phyloP scores from a whole-genome alignment of 163 green algal species.

The Chlorella variabilis region DNA sequence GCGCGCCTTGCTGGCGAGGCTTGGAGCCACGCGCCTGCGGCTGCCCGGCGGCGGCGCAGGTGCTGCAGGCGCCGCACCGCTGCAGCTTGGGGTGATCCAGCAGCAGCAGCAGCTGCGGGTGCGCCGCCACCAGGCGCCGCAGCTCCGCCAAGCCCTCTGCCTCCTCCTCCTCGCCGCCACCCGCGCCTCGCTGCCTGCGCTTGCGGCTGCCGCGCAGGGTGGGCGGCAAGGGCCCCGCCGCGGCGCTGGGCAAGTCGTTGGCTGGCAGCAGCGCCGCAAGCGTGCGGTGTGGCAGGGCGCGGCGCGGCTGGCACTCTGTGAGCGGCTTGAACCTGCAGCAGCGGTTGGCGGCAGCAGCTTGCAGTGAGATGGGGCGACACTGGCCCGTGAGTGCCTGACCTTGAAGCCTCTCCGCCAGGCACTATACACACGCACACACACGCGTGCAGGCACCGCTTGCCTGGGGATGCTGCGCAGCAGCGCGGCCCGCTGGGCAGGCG shows the following conservation, averaged over 20 bases:
- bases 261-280: slow-evolving; percentile 13
- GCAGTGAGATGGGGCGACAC: too few relatives aligned
- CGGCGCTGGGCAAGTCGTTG: not conserved
- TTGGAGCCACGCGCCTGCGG: too few relatives aligned
- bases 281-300: not conserved
- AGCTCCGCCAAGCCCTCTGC: slow-evolving; percentile 1
- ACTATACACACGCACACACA: not conserved
- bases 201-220: not conserved
- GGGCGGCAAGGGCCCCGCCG: not conserved
- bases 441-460: not conserved
- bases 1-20: not conserved
- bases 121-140: slow-evolving; percentile 10
- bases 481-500: not conserved
- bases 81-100: slow-evolving; percentile 9
- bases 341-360: too few relatives aligned
- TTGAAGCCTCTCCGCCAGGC: too few relatives aligned
- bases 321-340: slow-evolving; percentile 5
- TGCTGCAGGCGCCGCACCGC: slow-evolving; percentile 9
- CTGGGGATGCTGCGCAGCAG: not conserved
- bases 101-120: slow-evolving; percentile 17
- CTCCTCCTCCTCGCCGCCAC: not conserved
- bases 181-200: not conserved
- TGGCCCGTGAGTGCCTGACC: too few relatives aligned
- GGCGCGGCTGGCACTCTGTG: not conserved
- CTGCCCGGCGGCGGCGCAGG: not conserved